Evolutionary conservation across 2,329 filamentous ascomycete genomes (phyloP).

Genomic region (Akanthomyces lecanii): DNA sequence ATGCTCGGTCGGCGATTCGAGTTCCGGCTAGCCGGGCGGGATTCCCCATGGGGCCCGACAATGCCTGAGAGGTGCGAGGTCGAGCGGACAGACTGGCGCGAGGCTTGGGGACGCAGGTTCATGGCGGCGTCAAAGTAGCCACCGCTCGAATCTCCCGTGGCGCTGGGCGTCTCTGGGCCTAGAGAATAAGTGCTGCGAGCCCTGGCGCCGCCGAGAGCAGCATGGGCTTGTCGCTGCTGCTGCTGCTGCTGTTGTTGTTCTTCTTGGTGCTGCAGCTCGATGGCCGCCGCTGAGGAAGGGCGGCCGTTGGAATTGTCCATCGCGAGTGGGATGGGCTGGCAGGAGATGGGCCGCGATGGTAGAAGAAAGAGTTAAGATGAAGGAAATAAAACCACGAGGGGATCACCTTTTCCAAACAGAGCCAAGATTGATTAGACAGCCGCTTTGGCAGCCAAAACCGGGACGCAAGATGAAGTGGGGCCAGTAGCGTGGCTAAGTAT

Average conservation of each 20-base stretch:
- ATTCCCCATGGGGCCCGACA: neutral
- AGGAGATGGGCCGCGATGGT: neutral
- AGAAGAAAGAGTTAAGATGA: neutral
- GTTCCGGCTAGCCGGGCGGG: slow-evolving; percentile 10
- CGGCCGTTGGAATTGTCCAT: slow-evolving; percentile 15
- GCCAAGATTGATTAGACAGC: neutral
- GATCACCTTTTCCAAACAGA: neutral
- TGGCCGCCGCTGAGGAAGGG: slow-evolving; percentile 2
- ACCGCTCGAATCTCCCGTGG: neutral
- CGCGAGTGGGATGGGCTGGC: neutral
- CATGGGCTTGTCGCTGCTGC: neutral
- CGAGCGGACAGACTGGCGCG: slow-evolving; percentile 13
- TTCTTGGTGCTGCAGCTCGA: slow-evolving; percentile 2
- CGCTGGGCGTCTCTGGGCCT: slow-evolving; percentile 2
- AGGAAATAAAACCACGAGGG: neutral
- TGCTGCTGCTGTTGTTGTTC: neutral
- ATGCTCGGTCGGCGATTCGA: slow-evolving; percentile 17
- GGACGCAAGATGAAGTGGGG: slow-evolving; percentile 9
- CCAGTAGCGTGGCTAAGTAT: neutral
- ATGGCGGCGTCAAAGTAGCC: slow-evolving; percentile 5
- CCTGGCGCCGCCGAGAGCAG: neutral
- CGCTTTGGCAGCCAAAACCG: neutral
- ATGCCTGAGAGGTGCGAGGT: neutral
- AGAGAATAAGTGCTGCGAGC: slow-evolving; percentile 5
- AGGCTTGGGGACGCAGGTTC: neutral